Conservation (phyloP, 805 yeast species). For the Kuraishia ogatae region DNA sequence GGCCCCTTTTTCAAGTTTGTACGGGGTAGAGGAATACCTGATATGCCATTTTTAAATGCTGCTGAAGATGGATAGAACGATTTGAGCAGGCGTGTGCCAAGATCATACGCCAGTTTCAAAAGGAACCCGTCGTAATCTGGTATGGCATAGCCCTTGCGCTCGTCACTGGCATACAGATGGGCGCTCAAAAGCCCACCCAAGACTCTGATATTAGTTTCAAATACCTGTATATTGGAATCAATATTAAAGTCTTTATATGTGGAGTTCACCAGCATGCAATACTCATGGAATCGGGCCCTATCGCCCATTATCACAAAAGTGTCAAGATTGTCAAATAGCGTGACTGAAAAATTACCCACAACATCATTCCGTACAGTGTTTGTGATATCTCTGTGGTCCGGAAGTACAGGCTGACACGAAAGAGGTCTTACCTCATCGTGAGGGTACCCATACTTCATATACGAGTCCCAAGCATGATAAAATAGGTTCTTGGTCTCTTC, state of each 20-base stretch:
- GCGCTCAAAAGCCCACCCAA: conserved; percentile 77
- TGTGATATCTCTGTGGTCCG: conserved; percentile 43
- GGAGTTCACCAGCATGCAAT: conserved; percentile 30
- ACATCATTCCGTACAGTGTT: conserved; percentile 72
- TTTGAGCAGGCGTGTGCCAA: conserved; percentile 62
- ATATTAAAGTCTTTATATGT: conserved; percentile 40
- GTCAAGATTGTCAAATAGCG: conserved; percentile 74
- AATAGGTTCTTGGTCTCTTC: conserved; percentile 50
- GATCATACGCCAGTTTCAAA: conserved; percentile 61
- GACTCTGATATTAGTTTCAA: conserved; percentile 76
- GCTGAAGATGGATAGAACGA: conserved; percentile 34
- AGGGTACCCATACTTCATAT: conserved; percentile 67
- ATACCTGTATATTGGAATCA: conserved; percentile 75
- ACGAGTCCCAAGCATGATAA: conserved; percentile 66
- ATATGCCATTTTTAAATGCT: conserved; percentile 29
- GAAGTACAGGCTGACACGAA: conserved; percentile 58
- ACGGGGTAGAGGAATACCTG: conserved; percentile 73
- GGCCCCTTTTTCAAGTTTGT: conserved; percentile 57
- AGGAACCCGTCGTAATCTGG: conserved; percentile 61
- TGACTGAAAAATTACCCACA: conserved; percentile 73
- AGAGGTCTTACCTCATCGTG: conserved; percentile 75
- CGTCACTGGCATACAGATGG: conserved; percentile 60
- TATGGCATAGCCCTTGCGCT: conserved; percentile 30
- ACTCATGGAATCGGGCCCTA: conserved; percentile 40
- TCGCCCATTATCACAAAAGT: conserved; percentile 69